Conservation (phyloP, 2,329 filamentous ascomycete genomes). For the Westerdykella aurantiaca region DNA sequence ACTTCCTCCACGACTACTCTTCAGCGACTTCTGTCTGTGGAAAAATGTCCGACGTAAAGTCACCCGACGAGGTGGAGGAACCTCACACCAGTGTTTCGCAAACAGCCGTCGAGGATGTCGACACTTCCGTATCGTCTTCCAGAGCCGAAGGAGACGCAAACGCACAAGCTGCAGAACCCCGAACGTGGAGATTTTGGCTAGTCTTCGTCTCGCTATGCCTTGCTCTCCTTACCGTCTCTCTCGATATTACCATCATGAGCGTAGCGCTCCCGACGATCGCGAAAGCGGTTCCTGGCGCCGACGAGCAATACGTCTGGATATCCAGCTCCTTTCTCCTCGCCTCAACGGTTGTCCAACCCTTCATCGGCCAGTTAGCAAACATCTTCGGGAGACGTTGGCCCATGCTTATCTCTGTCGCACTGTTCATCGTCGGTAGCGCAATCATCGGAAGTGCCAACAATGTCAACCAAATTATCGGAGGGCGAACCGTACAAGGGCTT, state of each 20-base stretch:
- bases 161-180: too few relatives aligned
- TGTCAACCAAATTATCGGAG: slow-evolving; percentile 47
- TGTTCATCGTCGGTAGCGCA: slow-evolving; percentile 49
- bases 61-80: too few relatives aligned
- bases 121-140: too few relatives aligned
- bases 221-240: slow-evolving; percentile 16
- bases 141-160: too few relatives aligned
- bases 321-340: slow-evolving; percentile 6
- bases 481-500: slow-evolving; percentile 49
- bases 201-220: slow-evolving; percentile 24
- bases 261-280: slow-evolving; percentile 35
- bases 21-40: too few relatives aligned
- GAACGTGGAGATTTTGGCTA: slow-evolving; percentile 15
- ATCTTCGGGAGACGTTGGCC: slow-evolving; percentile 43
- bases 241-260: slow-evolving; percentile 30
- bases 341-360: slow-evolving; percentile 19
- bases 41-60: too few relatives aligned
- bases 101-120: too few relatives aligned
- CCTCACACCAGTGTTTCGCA: too few relatives aligned
- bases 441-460: slow-evolving; percentile 45
- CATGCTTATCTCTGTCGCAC: slow-evolving; percentile 25
- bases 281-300: slow-evolving; percentile 7
- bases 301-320: slow-evolving; percentile 7
- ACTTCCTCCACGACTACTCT: too few relatives aligned
- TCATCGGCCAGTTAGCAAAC: slow-evolving; percentile 12